Percentiles rank a stretch among this genome's conserved stretches.
Conservation (phyloP, 805 yeast genomes). For the Schizosaccharomyces lindneri region DNA sequence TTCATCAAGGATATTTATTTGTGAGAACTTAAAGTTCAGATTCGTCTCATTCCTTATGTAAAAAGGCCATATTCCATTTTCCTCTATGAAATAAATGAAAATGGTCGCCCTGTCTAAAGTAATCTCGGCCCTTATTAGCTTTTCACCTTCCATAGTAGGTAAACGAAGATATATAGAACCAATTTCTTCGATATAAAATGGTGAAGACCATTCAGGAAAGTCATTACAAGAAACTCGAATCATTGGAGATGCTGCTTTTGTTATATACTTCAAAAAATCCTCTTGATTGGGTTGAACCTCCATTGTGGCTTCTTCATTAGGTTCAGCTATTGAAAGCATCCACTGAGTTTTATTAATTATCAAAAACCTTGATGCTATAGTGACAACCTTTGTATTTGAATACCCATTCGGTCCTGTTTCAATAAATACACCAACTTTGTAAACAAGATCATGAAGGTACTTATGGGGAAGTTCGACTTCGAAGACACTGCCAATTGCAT, state of each 20-base stretch:
- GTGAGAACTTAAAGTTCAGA: constrained; percentile 64
- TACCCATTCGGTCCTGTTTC: constrained; percentile 72
- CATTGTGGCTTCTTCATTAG: background rate
- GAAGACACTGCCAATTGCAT: constrained; percentile 63
- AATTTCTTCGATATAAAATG: constrained; percentile 59
- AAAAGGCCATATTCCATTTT: constrained; percentile 70
- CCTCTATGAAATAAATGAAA: constrained; percentile 48
- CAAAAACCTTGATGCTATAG: constrained; percentile 62
- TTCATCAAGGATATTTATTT: constrained; percentile 35
- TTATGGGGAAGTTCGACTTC: constrained; percentile 23
- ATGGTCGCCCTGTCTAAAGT: constrained; percentile 60
- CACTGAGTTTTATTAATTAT: constrained; percentile 35
- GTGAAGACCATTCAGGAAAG: constrained; percentile 46
- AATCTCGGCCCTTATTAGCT: constrained; percentile 45
- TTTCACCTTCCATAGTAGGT: constrained; percentile 31
- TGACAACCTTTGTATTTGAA: constrained; percentile 48
- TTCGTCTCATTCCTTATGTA: constrained; percentile 78
- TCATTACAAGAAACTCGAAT: background rate
- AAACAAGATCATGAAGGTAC: constrained; percentile 21
- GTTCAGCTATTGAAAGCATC: constrained; percentile 26
- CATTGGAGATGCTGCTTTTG: background rate
- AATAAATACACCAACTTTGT: constrained; percentile 49
- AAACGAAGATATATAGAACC: constrained; percentile 63
- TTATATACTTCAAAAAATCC: background rate
- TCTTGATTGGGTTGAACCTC: background rate